Percentiles rank a stretch among this genome's conserved stretches.
These are phyloP conservation scores for Immersiporthe knoxdaviesiana DNA, from an alignment of 2,329 filamentous ascomycete species.

Conservation along the genomic window DNA sequence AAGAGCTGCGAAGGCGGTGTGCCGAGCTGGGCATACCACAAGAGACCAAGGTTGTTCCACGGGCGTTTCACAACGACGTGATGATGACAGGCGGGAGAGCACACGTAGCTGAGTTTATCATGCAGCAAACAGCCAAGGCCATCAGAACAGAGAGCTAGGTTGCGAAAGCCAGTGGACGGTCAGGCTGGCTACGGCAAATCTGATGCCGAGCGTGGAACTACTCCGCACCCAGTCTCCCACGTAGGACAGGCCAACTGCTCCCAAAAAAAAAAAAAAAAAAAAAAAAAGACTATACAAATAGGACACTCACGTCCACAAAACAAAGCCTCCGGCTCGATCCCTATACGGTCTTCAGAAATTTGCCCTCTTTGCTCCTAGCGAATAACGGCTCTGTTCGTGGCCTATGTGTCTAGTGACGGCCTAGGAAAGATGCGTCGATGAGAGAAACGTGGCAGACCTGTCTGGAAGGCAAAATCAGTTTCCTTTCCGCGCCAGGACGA, in stretches of 20 bases:
- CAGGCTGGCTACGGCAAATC: background rate
- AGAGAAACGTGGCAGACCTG: constrained; percentile 2
- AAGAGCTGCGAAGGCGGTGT: constrained; percentile 51
- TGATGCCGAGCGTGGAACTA: background rate
- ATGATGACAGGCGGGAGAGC: constrained; percentile 51
- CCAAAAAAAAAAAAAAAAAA: background rate
- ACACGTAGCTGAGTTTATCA: constrained; percentile 50
- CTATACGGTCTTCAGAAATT: background rate
- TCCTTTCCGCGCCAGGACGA: background rate
- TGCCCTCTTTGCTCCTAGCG: background rate
- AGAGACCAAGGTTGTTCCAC: constrained; percentile 47
- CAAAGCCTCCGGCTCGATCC: background rate
- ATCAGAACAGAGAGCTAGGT: background rate
- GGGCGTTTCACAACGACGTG: constrained; percentile 61
- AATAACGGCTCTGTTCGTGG: background rate
- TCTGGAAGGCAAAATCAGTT: background rate
- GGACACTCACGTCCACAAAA: background rate
- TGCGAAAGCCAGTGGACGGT: background rate
- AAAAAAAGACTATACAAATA: background rate
- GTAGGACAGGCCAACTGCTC: background rate
- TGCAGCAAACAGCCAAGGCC: constrained; percentile 31
- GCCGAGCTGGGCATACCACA: constrained; percentile 50
- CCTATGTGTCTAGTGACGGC: background rate
- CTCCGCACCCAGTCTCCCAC: background rate
- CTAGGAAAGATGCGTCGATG: background rate